Evolutionary conservation across 768 basidiomycete genomes (phyloP).

Genomic region (Suillus spraguei): DNA sequence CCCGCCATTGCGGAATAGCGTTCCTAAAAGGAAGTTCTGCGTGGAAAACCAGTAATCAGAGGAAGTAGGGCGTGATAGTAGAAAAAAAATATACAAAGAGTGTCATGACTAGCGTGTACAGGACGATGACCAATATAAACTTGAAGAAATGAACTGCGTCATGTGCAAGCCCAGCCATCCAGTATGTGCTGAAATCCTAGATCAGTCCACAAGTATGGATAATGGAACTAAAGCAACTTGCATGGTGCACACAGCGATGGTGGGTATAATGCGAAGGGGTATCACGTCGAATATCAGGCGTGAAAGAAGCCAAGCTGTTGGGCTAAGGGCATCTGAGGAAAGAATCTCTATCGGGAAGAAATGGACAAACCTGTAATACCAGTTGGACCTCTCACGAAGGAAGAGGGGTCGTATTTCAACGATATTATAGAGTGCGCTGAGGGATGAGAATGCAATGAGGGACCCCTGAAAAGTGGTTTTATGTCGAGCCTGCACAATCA

Average conservation of each 20-base stretch:
- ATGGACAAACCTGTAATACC: conserved; percentile 73
- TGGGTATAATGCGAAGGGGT: conserved; percentile 87
- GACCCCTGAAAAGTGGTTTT: conserved; percentile 58
- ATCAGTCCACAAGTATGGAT: conserved; percentile 11
- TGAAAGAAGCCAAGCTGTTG: conserved; percentile 89
- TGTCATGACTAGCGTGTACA: conserved; percentile 85
- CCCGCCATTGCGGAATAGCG: conserved; percentile 82
- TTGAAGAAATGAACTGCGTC: conserved; percentile 91
- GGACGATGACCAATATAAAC: conserved; percentile 85
- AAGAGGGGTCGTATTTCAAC: conserved; percentile 85
- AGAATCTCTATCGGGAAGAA: not conserved
- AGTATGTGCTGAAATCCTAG: conserved; percentile 64
- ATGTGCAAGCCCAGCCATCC: conserved; percentile 90
- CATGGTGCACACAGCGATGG: conserved; percentile 85
- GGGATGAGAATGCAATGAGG: conserved; percentile 86
- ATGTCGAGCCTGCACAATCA: conserved; percentile 8
- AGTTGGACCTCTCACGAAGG: conserved; percentile 83
- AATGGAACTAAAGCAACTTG: conserved; percentile 37
- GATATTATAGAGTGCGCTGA: conserved; percentile 90
- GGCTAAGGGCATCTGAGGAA: conserved; percentile 45
- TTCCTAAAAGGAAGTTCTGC: conserved; percentile 90
- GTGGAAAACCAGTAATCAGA: not conserved
- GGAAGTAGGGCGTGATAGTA: not conserved
- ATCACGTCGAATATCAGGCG: conserved; percentile 88
- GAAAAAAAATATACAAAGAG: conserved; percentile 64